These are phyloP conservation scores for Escovopsis sp. DNA, from an alignment of 2,329 filamentous ascomycete species.

Conservation along the genomic window DNA sequence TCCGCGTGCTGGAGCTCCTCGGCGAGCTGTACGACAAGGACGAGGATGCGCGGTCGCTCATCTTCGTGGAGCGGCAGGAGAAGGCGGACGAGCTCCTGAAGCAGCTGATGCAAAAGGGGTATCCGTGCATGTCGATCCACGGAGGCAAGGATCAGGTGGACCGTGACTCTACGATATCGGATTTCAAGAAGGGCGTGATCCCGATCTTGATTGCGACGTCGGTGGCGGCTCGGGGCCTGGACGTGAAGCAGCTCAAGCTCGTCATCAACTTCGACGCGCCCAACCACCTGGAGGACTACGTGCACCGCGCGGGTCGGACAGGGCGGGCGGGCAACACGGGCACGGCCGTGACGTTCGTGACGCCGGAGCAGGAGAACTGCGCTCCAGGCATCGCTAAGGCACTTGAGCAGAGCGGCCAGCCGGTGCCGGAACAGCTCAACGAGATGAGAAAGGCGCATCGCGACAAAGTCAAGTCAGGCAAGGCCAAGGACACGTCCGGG, in stretches of 20 bases:
- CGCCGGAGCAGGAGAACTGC: constrained; percentile 80
- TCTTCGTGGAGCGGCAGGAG: constrained; percentile 88
- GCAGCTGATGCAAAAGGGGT: constrained; percentile 68
- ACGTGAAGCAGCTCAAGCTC: constrained; percentile 89
- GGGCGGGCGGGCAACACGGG: constrained; percentile 89
- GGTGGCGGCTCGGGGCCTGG: constrained; percentile 83
- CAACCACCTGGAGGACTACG: constrained; percentile 91
- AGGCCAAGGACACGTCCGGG: constrained; percentile 75
- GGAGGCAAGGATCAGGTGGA: constrained; percentile 90
- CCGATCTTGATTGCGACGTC: constrained; percentile 90
- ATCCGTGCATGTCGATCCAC: constrained; percentile 85
- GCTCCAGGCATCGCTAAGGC: constrained; percentile 81
- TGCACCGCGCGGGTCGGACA: constrained; percentile 85
- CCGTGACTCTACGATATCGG: constrained; percentile 77
- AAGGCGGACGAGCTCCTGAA: constrained; percentile 68
- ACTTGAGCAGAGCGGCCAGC: constrained; percentile 77
- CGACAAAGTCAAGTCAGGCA: constrained; percentile 83
- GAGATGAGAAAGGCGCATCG: constrained; percentile 59
- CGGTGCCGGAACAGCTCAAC: constrained; percentile 54
- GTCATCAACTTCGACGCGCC: constrained; percentile 93
- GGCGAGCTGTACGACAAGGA: constrained; percentile 76
- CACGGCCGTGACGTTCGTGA: constrained; percentile 87
- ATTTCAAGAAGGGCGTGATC: constrained; percentile 84
- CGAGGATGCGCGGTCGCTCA: constrained; percentile 75
- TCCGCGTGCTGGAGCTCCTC: constrained; percentile 69